Evolutionary conservation across 495 filamentous ascomycete species (phyloP).

Genomic region (Neurospora sp.): DNA sequence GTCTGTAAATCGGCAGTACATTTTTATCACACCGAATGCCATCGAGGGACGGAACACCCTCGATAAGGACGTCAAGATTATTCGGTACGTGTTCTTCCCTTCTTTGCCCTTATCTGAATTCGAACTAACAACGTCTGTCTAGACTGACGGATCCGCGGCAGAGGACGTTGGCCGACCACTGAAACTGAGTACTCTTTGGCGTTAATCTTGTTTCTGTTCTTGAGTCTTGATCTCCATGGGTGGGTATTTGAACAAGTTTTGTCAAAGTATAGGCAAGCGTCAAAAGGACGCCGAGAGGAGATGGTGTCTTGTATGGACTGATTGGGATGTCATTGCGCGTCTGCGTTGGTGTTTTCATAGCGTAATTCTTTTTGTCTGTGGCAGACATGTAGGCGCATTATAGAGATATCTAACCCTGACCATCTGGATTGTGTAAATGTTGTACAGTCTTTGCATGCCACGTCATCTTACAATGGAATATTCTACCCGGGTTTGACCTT

Average conservation of each 20-base stretch:
- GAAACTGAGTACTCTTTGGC: neutral
- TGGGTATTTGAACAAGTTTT: neutral
- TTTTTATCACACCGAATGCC: conserved; percentile 90
- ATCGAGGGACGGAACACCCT: conserved; percentile 61
- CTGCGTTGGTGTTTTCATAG: neutral
- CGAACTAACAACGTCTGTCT: conserved; percentile 9
- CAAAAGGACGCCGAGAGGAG: neutral
- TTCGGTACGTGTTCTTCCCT: conserved; percentile 48
- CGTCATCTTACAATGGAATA: neutral
- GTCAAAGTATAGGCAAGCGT: neutral
- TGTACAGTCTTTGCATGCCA: neutral
- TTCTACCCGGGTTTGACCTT: neutral
- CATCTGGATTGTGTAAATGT: neutral
- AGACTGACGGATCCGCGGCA: conserved; percentile 54
- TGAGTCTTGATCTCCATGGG: neutral
- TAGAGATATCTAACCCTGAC: neutral
- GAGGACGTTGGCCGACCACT: conserved; percentile 30
- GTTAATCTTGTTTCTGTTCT: neutral
- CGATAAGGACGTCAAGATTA: conserved; percentile 70
- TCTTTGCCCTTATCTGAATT: neutral
- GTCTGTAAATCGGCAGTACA: conserved; percentile 83
- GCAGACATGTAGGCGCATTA: neutral
- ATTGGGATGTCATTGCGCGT: neutral
- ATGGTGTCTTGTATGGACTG: neutral
- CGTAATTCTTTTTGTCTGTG: neutral